Evolutionary conservation across 2,329 filamentous ascomycete species (phyloP).

Genomic region (Botryotinia convoluta): DNA sequence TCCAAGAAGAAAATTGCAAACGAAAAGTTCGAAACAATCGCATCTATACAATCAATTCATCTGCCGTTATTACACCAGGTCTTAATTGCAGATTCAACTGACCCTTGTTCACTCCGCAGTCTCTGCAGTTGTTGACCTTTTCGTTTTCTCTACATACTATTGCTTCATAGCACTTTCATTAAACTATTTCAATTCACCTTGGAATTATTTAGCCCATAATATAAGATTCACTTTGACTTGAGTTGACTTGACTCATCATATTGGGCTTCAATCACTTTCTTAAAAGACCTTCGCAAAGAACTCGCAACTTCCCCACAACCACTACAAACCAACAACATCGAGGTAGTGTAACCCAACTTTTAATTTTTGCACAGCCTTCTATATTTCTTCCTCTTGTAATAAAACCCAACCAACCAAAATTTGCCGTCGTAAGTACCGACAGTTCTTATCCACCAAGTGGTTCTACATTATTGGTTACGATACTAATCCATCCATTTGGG

Average conservation of each 20-base stretch:
- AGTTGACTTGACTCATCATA: background rate
- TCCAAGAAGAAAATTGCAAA: background rate
- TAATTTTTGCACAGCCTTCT: constrained; percentile 14
- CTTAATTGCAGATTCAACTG: background rate
- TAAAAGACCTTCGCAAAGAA: background rate
- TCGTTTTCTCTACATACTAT: background rate
- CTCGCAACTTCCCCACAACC: background rate
- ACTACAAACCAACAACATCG: background rate
- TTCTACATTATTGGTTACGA: constrained; percentile 1
- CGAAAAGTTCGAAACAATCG: background rate
- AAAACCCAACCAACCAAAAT: background rate
- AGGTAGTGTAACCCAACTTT: background rate
- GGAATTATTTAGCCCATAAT: background rate
- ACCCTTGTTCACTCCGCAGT: background rate
- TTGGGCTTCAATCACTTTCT: background rate
- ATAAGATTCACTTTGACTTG: background rate
- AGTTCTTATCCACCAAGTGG: background rate
- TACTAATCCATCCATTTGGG: background rate
- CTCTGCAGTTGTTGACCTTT: background rate
- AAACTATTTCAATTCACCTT: background rate
- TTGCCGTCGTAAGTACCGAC: background rate
- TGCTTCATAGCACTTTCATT: background rate
- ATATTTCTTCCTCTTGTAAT: background rate
- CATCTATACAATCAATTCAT: background rate
- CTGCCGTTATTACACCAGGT: background rate